Conservation (phyloP, 2,329 filamentous ascomycete genomes). For the Orbilia javanica region DNA sequence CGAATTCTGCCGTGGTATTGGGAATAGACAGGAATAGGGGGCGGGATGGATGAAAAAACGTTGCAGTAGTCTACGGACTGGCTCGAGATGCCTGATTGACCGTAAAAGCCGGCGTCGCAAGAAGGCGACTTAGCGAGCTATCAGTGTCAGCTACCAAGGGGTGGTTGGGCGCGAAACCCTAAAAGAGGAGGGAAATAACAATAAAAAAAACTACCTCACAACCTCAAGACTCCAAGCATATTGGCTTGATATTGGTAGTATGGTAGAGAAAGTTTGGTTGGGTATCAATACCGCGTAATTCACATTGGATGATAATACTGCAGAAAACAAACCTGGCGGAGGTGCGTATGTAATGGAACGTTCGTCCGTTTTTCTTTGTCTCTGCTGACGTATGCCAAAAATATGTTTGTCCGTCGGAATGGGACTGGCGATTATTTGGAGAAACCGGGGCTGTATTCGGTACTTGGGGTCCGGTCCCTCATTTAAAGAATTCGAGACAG, state of each 20-base stretch:
- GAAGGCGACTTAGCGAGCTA: conserved; percentile 3
- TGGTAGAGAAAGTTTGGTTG: conserved; percentile 2
- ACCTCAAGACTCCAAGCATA: not conserved
- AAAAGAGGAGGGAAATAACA: conserved; percentile 4
- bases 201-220: not conserved
- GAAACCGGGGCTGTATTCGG: not conserved
- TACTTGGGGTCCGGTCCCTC: not conserved
- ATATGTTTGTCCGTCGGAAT: conserved; percentile 24
- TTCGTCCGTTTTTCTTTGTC: not conserved
- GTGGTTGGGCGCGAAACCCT: conserved; percentile 1
- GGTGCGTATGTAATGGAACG: not conserved
- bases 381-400: conserved; percentile 53
- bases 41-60: not conserved
- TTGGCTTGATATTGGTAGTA: conserved; percentile 3
- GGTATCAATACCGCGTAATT: too few relatives aligned
- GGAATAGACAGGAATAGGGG: not conserved
- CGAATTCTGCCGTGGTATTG: conserved; percentile 14
- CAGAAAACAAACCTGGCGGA: not conserved
- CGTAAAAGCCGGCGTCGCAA: conserved; percentile 28
- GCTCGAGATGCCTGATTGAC: conserved; percentile 33
- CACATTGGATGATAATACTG: not conserved
- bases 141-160: not conserved
- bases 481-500: conserved; percentile 34
- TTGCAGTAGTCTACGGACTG: conserved; percentile 11
- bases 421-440: not conserved